phyloP scores from a whole-genome alignment of 345 rosid genomes.

The Salix udensis region DNA sequence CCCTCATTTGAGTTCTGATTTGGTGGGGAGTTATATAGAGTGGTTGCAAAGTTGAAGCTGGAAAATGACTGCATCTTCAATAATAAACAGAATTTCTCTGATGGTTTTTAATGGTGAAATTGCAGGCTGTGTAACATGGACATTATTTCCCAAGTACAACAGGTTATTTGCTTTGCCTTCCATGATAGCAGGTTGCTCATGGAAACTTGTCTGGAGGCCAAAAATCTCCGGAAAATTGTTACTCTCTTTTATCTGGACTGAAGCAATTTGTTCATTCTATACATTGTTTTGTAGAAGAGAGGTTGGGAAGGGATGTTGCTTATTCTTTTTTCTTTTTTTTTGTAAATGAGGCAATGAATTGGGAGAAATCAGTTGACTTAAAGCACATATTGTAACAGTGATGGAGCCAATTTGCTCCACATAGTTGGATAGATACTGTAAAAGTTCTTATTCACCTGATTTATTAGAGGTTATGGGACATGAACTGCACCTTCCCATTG shows the following conservation, averaged over 20 bases:
- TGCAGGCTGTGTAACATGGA: slow-evolving; percentile 94
- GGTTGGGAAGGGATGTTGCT: slow-evolving; percentile 6
- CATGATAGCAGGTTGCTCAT: slow-evolving; percentile 87
- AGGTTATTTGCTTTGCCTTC: slow-evolving; percentile 96
- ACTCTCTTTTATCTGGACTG: slow-evolving; percentile 91
- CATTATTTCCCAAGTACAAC: slow-evolving; percentile 92
- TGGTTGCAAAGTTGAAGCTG: neutral
- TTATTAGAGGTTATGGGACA: neutral
- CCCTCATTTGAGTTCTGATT: neutral
- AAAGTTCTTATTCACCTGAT: neutral
- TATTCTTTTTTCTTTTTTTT: slow-evolving; percentile 1
- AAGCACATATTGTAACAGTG: slow-evolving; percentile 9
- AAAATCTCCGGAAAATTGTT: slow-evolving; percentile 80
- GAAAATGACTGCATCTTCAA: neutral
- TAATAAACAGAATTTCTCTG: neutral
- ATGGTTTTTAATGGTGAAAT: slow-evolving; percentile 10
- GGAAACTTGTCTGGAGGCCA: slow-evolving; percentile 98
- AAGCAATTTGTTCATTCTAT: slow-evolving; percentile 21
- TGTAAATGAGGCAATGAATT: slow-evolving; percentile 23
- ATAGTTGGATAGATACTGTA: slow-evolving; percentile 6
- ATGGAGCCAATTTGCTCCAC: slow-evolving; percentile 26
- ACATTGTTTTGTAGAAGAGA: neutral
- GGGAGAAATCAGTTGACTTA: neutral
- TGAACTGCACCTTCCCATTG: neutral
- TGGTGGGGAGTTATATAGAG: neutral